Evolutionary conservation across 495 filamentous ascomycete genomes (phyloP).

Genomic region (Talaromyces borbonicus): DNA sequence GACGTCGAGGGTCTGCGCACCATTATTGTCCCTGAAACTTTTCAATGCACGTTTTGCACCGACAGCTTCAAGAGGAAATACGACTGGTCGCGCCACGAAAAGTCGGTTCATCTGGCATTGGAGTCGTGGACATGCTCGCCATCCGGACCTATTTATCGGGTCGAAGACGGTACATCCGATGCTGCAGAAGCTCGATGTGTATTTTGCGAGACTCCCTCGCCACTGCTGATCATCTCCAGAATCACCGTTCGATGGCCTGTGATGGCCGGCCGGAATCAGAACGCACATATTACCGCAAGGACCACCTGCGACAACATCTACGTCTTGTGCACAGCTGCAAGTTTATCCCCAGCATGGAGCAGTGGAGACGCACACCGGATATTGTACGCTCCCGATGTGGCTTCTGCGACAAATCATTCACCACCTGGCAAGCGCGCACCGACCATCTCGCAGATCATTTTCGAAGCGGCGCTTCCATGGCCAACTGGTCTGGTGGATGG

Average conservation of each 20-base stretch:
- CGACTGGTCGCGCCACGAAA: constrained; percentile 75
- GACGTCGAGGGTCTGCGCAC: constrained; percentile 10
- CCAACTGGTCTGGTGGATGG: constrained; percentile 59
- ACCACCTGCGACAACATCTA: constrained; percentile 69
- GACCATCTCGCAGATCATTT: constrained; percentile 59
- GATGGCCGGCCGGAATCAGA: constrained; percentile 48
- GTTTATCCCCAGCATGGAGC: constrained; percentile 50
- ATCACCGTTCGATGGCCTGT: constrained; percentile 56
- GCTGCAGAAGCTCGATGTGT: constrained; percentile 31
- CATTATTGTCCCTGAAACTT: constrained; percentile 22
- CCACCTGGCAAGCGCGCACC: constrained; percentile 49
- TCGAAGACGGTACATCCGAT: constrained; percentile 42
- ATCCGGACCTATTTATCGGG: constrained; percentile 57
- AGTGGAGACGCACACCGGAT: constrained; percentile 54
- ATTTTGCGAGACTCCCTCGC: constrained; percentile 10
- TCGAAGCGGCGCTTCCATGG: constrained; percentile 51
- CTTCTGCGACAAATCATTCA: constrained; percentile 50
- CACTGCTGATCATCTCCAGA: constrained; percentile 19
- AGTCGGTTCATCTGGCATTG: constrained; percentile 60
- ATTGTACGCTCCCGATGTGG: constrained; percentile 55
- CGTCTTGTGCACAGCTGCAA: constrained; percentile 58
- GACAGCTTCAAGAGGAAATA: constrained; percentile 71
- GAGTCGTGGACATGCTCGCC: constrained; percentile 70
- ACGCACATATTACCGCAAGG: constrained; percentile 68
- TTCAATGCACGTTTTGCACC: constrained; percentile 76